A percentile compares a stretch with the other conserved stretches of the same genome.
phyloP scores from a whole-genome alignment of 371 early-diverging fungal genomes.

The Syncephalastrum monosporum region DNA sequence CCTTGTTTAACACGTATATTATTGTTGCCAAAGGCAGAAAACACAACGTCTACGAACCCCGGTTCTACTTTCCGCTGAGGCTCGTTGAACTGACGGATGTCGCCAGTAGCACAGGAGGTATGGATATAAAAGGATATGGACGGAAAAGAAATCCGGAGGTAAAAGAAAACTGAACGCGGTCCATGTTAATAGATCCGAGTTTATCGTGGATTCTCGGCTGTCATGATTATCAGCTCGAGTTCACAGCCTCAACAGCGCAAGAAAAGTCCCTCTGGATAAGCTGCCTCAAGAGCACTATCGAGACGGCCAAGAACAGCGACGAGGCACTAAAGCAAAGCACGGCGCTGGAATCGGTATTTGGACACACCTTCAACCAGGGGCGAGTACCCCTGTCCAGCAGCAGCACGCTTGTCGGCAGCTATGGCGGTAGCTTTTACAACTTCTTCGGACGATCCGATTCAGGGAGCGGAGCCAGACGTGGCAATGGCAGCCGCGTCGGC shows the following conservation, averaged over 20 bases:
- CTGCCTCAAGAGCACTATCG: conserved; percentile 13
- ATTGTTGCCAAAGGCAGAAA: conserved; percentile 55
- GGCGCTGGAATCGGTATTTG: too few species aligned
- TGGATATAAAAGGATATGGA: conserved; percentile 27
- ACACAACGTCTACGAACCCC: conserved; percentile 46
- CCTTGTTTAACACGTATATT: conserved; percentile 54
- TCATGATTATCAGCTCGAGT: conserved; percentile 18
- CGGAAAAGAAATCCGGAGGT: not conserved
- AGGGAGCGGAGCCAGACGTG: too few species aligned
- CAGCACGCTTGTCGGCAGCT: not conserved
- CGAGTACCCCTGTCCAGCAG: not conserved
- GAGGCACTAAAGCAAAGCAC: too few species aligned
- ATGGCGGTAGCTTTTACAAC: too few species aligned
- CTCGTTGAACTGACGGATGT: conserved; percentile 42
- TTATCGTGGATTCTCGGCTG: conserved; percentile 17
- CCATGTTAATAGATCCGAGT: too few species aligned
- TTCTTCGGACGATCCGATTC: too few species aligned
- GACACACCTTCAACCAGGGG: too few species aligned
- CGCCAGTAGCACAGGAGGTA: too few species aligned
- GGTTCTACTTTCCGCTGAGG: conserved; percentile 57
- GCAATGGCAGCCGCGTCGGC: not conserved
- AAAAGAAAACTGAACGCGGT: not conserved
- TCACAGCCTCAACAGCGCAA: conserved; percentile 22
- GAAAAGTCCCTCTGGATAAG: conserved; percentile 28
- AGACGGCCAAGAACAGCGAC: conserved; percentile 1